These are phyloP conservation scores for Linnemannia elongata DNA, from an alignment of 192 early-diverging fungal species.

Conservation along the genomic window DNA sequence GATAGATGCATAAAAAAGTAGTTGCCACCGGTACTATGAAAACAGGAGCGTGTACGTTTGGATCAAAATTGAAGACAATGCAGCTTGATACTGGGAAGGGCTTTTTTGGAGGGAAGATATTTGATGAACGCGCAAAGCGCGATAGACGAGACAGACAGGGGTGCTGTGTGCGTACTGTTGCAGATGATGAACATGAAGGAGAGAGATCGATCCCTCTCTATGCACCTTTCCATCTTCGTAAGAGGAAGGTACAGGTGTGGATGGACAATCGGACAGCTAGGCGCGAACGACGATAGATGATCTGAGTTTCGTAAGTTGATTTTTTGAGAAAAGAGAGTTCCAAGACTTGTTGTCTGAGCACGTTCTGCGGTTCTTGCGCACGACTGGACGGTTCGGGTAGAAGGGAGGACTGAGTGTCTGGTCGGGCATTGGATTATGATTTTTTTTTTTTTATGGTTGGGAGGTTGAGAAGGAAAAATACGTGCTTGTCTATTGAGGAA, in stretches of 20 bases:
- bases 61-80: not conserved
- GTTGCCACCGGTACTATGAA: too few relatives aligned
- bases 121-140: too few relatives aligned
- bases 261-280: not conserved
- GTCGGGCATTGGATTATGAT: not conserved
- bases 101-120: not conserved
- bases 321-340: not conserved
- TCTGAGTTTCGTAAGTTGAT: not conserved
- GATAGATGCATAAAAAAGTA: too few relatives aligned
- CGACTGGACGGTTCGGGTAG: not conserved
- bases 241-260: slow-evolving; percentile 3
- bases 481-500: too few relatives aligned
- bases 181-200: not conserved
- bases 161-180: not conserved
- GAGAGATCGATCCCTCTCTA: not conserved
- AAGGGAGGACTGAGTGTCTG: too few relatives aligned
- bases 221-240: not conserved
- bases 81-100: too few relatives aligned
- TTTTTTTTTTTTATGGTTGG: not conserved
- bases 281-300: not conserved
- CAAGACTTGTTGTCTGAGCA: not conserved
- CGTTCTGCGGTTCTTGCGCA: not conserved
- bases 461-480: too few relatives aligned
- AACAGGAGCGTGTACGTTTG: too few relatives aligned
- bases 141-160: too few relatives aligned